These are phyloP conservation scores for Debaryomycetaceae sp. DNA, from an alignment of 1,139 yeast genomes.

Conservation along the genomic window DNA sequence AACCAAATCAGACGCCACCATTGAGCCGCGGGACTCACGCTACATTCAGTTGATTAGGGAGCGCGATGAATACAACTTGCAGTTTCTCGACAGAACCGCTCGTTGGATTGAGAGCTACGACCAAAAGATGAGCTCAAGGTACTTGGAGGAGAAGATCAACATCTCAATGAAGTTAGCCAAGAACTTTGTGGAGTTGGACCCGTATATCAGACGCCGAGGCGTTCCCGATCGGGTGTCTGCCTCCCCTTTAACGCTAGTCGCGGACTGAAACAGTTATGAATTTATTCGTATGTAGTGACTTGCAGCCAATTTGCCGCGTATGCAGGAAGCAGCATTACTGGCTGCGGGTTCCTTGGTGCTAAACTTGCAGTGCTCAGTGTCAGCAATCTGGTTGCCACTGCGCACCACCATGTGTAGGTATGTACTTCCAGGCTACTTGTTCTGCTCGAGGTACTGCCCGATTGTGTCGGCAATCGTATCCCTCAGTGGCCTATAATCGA, in stretches of 20 bases:
- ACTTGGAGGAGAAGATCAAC: conserved; percentile 37
- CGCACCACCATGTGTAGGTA: too few species aligned
- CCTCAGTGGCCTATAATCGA: conserved; percentile 14
- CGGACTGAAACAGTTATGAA: too few species aligned
- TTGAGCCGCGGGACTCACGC: conserved; percentile 26
- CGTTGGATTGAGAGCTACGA: conserved; percentile 42
- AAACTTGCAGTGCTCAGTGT: too few species aligned
- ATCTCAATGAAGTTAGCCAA: conserved; percentile 25
- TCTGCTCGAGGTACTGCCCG: conserved; percentile 10
- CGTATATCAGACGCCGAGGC: conserved; percentile 36
- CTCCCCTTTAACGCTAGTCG: too few species aligned
- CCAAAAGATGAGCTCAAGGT: conserved; percentile 34
- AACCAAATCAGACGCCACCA: conserved; percentile 22
- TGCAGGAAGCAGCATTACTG: too few species aligned
- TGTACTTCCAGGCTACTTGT: too few species aligned
- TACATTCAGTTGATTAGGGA: conserved; percentile 26
- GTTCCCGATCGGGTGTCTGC: conserved; percentile 34
- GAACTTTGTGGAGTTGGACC: conserved; percentile 35
- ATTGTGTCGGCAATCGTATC: conserved; percentile 16
- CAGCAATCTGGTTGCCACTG: too few species aligned
- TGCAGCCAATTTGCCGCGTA: too few species aligned
- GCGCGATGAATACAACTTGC: conserved; percentile 28
- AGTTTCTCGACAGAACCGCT: conserved; percentile 32
- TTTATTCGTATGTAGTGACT: too few species aligned
- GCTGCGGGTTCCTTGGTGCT: too few species aligned